Base-by-base conservation (phyloP, 768 basidiomycete species). In the Grammothele lineata region DNA sequence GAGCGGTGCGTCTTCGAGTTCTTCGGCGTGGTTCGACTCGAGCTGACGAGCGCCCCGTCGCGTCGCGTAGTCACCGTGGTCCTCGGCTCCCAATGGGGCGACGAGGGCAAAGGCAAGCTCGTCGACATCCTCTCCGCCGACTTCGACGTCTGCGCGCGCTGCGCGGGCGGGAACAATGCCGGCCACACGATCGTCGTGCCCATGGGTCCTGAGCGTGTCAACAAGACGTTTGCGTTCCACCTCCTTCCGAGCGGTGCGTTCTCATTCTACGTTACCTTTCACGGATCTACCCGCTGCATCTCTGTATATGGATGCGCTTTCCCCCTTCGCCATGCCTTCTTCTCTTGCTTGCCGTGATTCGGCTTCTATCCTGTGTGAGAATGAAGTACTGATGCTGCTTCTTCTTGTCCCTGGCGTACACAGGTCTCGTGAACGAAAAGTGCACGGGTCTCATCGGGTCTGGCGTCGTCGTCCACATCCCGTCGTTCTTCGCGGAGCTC, bases 121-220 rank as follows among this genome's bases (percentile, higher is more conserved):
- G 96, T 96, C 48, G 96, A 99, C 65, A 92, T 99, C 62, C 78
- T 99, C 55, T 80, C 93, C 32, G 89, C 87, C 12, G 80, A 94
- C 35, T 76, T 80, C 49, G 96, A 99, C 66, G 65, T 98, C 63
- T 98, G 94, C 60, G 95, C 93, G 17, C 80, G 96, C 38, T 97
- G 92, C 64, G 96, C 96, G 11, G 96, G 96, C 12, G 96, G 96
- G 10, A 98, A 97, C 72, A 99, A 99, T 64, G 96, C 96, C 19
- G 96, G 96, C 2, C 96, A 99, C 70, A 98, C 96, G 19, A 97
- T 99, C 65, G 86, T 99, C 54, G 90, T 83, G 5, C 83, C 85
- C 5, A 65, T 79, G 21, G 78, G 80, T 10, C 76, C 82, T 37
- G 79, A 89, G 50, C 77, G 78, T 37, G 72, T 80, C 48, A 80